A percentile compares a stretch with the other conserved stretches of the same genome.
Evolutionary conservation across 108 stramenopile species (phyloP).

Genomic region (Chaetoceros tenuissimus): DNA sequence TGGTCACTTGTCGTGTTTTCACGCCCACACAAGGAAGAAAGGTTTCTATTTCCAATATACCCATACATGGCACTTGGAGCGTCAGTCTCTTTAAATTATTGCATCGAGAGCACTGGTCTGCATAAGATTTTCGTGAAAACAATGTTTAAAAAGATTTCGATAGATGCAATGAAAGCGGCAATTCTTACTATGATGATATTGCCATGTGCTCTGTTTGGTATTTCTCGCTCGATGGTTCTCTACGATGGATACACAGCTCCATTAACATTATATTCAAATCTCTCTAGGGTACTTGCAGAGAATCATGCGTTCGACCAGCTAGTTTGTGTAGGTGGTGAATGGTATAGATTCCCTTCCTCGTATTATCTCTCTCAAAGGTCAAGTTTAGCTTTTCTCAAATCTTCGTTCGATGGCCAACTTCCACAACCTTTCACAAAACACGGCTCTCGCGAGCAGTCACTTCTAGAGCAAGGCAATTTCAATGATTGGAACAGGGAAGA

Average conservation of each 20-base stretch:
- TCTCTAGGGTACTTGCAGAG: constrained; percentile 7
- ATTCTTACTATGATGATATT: neutral
- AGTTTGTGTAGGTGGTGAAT: constrained; percentile 93
- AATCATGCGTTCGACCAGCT: constrained; percentile 4
- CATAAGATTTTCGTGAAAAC: neutral
- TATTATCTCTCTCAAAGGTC: constrained; percentile 71
- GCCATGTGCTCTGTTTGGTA: constrained; percentile 22
- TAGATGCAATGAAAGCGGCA: neutral
- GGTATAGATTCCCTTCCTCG: constrained; percentile 91
- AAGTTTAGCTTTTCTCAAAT: constrained; percentile 70
- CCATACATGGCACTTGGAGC: constrained; percentile 43
- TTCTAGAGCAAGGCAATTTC: constrained; percentile 29
- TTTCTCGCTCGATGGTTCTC: constrained; percentile 52
- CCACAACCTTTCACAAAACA: constrained; percentile 68
- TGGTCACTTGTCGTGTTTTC: constrained; percentile 80
- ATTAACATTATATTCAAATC: constrained; percentile 43
- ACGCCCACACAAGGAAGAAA: constrained; percentile 96
- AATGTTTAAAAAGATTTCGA: neutral
- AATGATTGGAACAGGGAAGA: constrained; percentile 81
- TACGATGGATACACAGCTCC: constrained; percentile 73
- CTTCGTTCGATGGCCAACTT: constrained; percentile 88
- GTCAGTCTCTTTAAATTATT: constrained; percentile 26
- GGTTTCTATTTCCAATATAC: constrained; percentile 90
- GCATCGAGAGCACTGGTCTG: constrained; percentile 26
- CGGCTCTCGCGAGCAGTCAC: constrained; percentile 33